A percentile compares a stretch with the other conserved stretches of the same genome.
These are phyloP conservation scores for Verticillium dahliae DNA, from an alignment of 2,329 filamentous ascomycete species.

Conservation along the genomic window DNA sequence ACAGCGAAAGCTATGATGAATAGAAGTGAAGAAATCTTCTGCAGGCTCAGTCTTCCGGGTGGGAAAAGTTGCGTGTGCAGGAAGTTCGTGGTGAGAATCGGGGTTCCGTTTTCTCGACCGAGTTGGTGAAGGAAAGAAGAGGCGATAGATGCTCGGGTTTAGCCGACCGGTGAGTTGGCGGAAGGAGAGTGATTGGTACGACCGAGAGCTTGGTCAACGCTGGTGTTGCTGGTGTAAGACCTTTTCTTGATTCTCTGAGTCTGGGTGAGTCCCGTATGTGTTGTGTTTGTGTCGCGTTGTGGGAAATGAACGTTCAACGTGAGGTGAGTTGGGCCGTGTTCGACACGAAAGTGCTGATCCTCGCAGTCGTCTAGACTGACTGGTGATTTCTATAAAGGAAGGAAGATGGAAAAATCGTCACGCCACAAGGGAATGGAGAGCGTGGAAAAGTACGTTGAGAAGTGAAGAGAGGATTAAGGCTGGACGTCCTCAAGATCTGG, in stretches of 20 bases:
- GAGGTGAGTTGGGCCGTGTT: neutral
- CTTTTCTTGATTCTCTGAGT: neutral
- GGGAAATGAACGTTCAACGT: constrained; percentile 10
- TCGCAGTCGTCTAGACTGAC: neutral
- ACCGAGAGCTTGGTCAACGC: neutral
- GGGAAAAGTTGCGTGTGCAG: neutral
- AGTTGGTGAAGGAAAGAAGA: neutral
- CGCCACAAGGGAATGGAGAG: constrained; percentile 4
- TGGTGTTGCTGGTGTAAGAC: neutral
- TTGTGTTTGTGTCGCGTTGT: constrained; percentile 3
- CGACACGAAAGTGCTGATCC: neutral
- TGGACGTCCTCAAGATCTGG: neutral
- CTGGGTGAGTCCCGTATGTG: neutral
- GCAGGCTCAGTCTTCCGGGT: neutral
- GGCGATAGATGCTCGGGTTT: neutral
- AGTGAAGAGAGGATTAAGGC: constrained; percentile 1
- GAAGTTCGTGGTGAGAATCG: too few relatives aligned
- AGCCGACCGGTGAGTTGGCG: neutral
- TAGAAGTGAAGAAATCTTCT: neutral
- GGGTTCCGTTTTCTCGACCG: neutral
- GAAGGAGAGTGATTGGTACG: constrained; percentile 8
- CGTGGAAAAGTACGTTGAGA: constrained; percentile 2
- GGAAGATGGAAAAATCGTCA: constrained; percentile 5
- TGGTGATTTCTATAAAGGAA: neutral
- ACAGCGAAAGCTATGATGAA: neutral